These are phyloP conservation scores for Gamsiella multidivaricata DNA, from an alignment of 192 early-diverging fungal species.

Conservation along the genomic window DNA sequence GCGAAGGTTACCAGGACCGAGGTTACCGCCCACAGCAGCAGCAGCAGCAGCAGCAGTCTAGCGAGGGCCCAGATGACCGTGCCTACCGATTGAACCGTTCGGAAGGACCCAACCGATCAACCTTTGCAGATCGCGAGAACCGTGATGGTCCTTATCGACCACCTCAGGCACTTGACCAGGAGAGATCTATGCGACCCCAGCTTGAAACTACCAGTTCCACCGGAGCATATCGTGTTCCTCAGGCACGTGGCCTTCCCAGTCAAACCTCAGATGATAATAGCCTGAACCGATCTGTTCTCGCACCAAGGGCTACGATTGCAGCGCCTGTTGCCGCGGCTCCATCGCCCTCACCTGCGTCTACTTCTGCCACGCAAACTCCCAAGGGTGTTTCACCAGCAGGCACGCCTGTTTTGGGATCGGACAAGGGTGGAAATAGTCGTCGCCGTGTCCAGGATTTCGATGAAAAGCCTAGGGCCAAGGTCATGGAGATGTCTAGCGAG, in stretches of 20 bases:
- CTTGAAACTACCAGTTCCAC: constrained; percentile 23
- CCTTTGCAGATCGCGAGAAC: constrained; percentile 49
- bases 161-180: constrained; percentile 45
- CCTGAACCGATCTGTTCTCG: constrained; percentile 42
- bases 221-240: constrained; percentile 44
- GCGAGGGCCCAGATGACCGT: constrained; percentile 59
- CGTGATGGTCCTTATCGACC: constrained; percentile 51
- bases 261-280: constrained; percentile 24
- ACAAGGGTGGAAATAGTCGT: constrained; percentile 30
- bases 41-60: constrained; percentile 23
- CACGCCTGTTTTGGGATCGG: constrained; percentile 39
- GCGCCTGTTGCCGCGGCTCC: constrained; percentile 4
- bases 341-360: background rate
- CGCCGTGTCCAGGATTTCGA: constrained; percentile 40
- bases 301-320: constrained; percentile 16
- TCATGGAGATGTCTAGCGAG: constrained; percentile 70
- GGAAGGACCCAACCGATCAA: constrained; percentile 35
- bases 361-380: constrained; percentile 1
- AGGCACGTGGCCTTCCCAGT: constrained; percentile 24
- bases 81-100: constrained; percentile 46
- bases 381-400: constrained; percentile 17
- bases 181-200: constrained; percentile 10
- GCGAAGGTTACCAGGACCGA: constrained; percentile 37
- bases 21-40: constrained; percentile 26
- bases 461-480: constrained; percentile 68